These are phyloP conservation scores for Cicer pinnatifidum DNA, from an alignment of 306 rosid genomes.

Conservation along the genomic window DNA sequence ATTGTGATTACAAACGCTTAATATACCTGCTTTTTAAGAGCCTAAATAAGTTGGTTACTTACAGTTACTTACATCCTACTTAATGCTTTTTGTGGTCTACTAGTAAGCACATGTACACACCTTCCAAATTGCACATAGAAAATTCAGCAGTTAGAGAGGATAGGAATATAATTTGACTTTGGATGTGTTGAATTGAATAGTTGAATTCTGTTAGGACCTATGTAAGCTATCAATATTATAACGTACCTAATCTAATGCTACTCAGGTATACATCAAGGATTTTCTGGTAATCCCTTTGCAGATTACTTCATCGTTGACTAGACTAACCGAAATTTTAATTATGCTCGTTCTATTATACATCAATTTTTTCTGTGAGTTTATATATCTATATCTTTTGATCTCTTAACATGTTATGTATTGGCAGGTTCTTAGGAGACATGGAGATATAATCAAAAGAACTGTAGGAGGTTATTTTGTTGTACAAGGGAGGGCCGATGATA, in stretches of 20 bases:
- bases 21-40: background rate
- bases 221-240: conserved; percentile 8
- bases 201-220: background rate
- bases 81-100: conserved; percentile 6
- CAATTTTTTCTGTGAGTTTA: conserved; percentile 16
- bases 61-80: conserved; percentile 4
- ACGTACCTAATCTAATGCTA: background rate
- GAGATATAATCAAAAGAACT: conserved; percentile 76
- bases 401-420: conserved; percentile 30
- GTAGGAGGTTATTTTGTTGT: conserved; percentile 69
- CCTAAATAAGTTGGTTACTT: background rate
- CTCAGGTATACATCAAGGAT: conserved; percentile 9
- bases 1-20: background rate
- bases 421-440: conserved; percentile 83
- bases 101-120: background rate
- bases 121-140: background rate
- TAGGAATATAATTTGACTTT: conserved; percentile 2
- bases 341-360: background rate
- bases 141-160: background rate
- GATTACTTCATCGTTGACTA: conserved; percentile 4
- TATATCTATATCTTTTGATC: conserved; percentile 6
- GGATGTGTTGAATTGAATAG: conserved; percentile 12
- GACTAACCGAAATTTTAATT: background rate
- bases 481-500: conserved; percentile 93
- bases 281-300: conserved; percentile 22